Conservation (phyloP, 495 filamentous ascomycete species). For the Durotheca rogersii region DNA sequence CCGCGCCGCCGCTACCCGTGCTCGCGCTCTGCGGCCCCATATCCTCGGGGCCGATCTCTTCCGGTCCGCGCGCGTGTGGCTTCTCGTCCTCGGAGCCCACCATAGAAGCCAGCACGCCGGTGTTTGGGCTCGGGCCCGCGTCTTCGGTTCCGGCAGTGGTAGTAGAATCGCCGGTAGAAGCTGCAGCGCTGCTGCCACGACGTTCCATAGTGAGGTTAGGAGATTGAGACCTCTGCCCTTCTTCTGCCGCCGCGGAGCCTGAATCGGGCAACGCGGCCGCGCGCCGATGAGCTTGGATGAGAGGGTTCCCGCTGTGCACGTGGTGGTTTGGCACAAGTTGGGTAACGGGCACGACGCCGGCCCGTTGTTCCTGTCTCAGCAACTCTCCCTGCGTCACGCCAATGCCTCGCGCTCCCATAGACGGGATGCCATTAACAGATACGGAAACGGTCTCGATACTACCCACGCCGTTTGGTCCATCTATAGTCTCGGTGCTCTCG, state of each 20-base stretch:
- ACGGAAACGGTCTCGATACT: constrained; percentile 72
- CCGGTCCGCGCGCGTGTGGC: constrained; percentile 79
- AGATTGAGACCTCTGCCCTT: constrained; percentile 19
- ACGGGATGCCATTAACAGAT: constrained; percentile 61
- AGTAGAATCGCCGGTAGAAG: constrained; percentile 14
- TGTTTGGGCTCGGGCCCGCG: constrained; percentile 6
- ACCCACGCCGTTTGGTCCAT: constrained; percentile 69
- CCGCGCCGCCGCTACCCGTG: constrained; percentile 21
- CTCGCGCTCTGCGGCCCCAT: constrained; percentile 69
- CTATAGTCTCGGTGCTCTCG: constrained; percentile 67
- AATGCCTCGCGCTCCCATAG: constrained; percentile 36
- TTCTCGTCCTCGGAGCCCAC: constrained; percentile 58
- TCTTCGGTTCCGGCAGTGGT: constrained; percentile 37
- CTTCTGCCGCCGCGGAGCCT: constrained; percentile 20
- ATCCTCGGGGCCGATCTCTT: constrained; percentile 81
- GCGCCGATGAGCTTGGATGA: constrained; percentile 31
- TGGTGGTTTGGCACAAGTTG: constrained; percentile 44
- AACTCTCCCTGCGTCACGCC: constrained; percentile 76
- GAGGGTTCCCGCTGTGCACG: constrained; percentile 30
- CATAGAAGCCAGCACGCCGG: constrained; percentile 13
- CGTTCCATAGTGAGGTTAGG: too few species aligned
- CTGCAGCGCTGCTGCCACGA: too few species aligned
- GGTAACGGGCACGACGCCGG: constrained; percentile 60
- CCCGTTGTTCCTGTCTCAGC: constrained; percentile 74
- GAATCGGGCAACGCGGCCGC: constrained; percentile 27